Conservation (phyloP, 2,329 filamentous ascomycete genomes). For the Ceratocystis huliohia region DNA sequence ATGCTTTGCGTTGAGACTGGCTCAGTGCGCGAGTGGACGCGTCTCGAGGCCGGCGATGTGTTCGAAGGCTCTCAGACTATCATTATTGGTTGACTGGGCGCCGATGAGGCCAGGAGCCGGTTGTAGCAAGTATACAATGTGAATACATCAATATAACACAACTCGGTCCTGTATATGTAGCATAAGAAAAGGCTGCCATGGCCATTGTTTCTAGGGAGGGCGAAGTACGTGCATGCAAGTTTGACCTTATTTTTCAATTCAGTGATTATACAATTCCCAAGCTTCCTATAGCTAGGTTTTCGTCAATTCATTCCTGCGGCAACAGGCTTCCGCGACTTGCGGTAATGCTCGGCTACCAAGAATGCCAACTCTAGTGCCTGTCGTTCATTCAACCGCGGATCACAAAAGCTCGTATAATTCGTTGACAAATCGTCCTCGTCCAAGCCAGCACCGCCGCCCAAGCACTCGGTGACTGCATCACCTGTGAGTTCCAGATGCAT, state of each 20-base stretch:
- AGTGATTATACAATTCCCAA: neutral
- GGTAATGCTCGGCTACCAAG: conserved; percentile 71
- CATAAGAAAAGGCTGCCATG: neutral
- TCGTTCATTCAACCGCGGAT: conserved; percentile 91
- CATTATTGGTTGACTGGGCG: conserved; percentile 18
- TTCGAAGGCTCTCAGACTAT: conserved; percentile 52
- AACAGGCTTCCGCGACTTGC: conserved; percentile 28
- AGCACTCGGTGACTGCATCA: conserved; percentile 90
- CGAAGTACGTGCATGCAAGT: neutral
- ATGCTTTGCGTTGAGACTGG: conserved; percentile 95
- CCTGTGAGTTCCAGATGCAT: conserved; percentile 93
- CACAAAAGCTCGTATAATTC: conserved; percentile 93
- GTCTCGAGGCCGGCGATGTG: conserved; percentile 64
- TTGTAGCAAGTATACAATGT: neutral
- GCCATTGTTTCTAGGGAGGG: neutral
- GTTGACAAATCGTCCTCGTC: conserved; percentile 77
- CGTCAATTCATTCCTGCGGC: neutral
- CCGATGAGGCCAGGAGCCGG: neutral
- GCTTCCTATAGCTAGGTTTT: neutral
- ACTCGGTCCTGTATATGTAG: neutral
- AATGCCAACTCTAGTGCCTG: conserved; percentile 93
- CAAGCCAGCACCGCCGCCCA: conserved; percentile 76
- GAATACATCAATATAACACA: conserved; percentile 3
- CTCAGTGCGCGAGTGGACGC: conserved; percentile 67
- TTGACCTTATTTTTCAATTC: no score